These are phyloP conservation scores for Vaccinium myrtillus DNA, from an alignment of 148 eudicot genomes.

Conservation along the genomic window DNA sequence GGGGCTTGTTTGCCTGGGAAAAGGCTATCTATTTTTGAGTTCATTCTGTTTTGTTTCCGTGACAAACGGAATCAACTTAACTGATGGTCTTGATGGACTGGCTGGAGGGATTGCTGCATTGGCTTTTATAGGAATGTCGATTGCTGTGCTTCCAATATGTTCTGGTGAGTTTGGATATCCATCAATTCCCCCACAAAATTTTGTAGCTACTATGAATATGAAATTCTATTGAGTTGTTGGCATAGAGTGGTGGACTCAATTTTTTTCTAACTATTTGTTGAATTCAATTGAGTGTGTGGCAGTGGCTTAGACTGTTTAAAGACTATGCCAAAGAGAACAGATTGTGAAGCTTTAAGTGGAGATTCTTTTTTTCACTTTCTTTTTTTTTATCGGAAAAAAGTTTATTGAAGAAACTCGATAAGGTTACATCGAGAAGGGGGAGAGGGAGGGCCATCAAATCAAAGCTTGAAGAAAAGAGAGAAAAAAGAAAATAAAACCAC, in stretches of 20 bases:
- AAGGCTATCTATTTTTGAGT: conserved; percentile 54
- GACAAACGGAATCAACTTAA: conserved; percentile 64
- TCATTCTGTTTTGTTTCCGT: conserved; percentile 70
- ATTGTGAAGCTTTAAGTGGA: not conserved
- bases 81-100: conserved; percentile 84
- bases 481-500: no score
- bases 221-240: not conserved
- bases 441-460: no score
- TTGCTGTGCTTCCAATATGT: conserved; percentile 91
- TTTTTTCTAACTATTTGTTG: not conserved
- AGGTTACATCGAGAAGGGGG: no score
- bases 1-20: conserved; percentile 78
- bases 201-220: not conserved
- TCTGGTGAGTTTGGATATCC: conserved; percentile 52
- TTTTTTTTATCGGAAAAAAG: no score
- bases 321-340: not conserved
- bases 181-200: not conserved
- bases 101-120: conserved; percentile 91
- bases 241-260: not conserved
- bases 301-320: not conserved
- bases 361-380: not conserved
- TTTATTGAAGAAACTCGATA: no score
- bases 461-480: no score
- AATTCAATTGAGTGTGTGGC: not conserved
- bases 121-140: conserved; percentile 89